Percentiles rank a stretch among this genome's conserved stretches.
These are phyloP conservation scores for Agapanthus africanus DNA, from an alignment of 106 monocot species.

Conservation along the genomic window DNA sequence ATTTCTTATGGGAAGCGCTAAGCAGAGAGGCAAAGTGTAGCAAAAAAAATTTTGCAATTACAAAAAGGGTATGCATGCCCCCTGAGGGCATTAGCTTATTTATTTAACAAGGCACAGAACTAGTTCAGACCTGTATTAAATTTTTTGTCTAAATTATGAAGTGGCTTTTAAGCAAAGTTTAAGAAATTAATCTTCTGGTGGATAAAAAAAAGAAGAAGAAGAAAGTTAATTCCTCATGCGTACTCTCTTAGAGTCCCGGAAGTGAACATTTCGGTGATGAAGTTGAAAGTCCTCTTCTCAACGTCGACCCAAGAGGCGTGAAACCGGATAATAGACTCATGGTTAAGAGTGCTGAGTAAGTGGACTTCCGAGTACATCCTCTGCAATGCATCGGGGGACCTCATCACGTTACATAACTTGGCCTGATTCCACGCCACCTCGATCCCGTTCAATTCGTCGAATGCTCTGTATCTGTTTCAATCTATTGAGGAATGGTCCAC, in stretches of 20 bases:
- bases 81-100: too few species aligned
- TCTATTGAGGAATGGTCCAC: slow-evolving; percentile 18
- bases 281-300: slow-evolving; percentile 75
- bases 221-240: neutral
- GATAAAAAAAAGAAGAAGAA: too few species aligned
- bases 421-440: slow-evolving; percentile 99
- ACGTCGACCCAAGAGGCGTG: slow-evolving; percentile 74
- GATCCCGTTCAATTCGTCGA: slow-evolving; percentile 67
- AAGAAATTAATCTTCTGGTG: too few species aligned
- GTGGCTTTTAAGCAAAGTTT: too few species aligned
- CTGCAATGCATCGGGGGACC: slow-evolving; percentile 66
- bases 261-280: slow-evolving; percentile 98
- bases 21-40: too few species aligned
- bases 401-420: slow-evolving; percentile 56
- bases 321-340: slow-evolving; percentile 80
- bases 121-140: too few species aligned
- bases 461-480: slow-evolving; percentile 65
- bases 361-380: slow-evolving; percentile 91
- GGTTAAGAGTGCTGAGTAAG: slow-evolving; percentile 70
- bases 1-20: too few species aligned
- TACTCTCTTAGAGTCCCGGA: slow-evolving; percentile 91
- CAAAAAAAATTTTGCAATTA: too few species aligned
- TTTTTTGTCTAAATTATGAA: too few species aligned
- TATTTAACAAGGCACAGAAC: too few species aligned
- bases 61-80: too few species aligned